Percentiles rank a stretch among this genome's conserved stretches.
Evolutionary conservation across 2,329 filamentous ascomycete genomes (phyloP).

Genomic region (Pseudomassariella vexata): DNA sequence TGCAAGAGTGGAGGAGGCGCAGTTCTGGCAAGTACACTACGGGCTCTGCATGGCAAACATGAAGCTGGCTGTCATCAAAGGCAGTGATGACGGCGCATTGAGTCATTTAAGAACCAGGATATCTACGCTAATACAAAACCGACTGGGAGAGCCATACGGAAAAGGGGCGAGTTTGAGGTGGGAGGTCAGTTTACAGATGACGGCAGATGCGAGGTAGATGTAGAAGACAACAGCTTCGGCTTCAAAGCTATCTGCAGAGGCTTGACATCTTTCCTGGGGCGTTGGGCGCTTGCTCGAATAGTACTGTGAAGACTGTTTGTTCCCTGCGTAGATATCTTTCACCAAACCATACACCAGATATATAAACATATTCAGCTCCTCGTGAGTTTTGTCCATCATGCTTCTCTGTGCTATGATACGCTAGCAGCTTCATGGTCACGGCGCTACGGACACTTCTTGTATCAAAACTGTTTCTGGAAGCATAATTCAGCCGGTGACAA

Average conservation of each 20-base stretch:
- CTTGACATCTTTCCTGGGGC: no score
- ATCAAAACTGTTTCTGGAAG: no score
- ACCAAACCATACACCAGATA: no score
- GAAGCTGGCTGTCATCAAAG: conserved; percentile 64
- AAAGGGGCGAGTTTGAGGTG: conserved; percentile 72
- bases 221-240: neutral
- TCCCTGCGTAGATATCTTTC: no score
- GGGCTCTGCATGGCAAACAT: conserved; percentile 94
- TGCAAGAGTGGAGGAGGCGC: conserved; percentile 75
- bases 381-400: no score
- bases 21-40: conserved; percentile 99
- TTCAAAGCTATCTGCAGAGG: neutral
- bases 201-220: conserved; percentile 16
- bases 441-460: no score
- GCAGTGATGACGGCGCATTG: conserved; percentile 64
- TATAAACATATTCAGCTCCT: no score
- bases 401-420: no score
- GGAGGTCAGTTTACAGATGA: conserved; percentile 88
- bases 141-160: conserved; percentile 83
- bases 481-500: no score
- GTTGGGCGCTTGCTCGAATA: no score
- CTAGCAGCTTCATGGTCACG: no score
- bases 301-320: no score
- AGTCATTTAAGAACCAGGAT: conserved; percentile 71
- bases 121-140: conserved; percentile 72